Evolutionary conservation across 176 grass and related monocot genomes (phyloP).

Genomic region (Miscanthus lutarioriparius): DNA sequence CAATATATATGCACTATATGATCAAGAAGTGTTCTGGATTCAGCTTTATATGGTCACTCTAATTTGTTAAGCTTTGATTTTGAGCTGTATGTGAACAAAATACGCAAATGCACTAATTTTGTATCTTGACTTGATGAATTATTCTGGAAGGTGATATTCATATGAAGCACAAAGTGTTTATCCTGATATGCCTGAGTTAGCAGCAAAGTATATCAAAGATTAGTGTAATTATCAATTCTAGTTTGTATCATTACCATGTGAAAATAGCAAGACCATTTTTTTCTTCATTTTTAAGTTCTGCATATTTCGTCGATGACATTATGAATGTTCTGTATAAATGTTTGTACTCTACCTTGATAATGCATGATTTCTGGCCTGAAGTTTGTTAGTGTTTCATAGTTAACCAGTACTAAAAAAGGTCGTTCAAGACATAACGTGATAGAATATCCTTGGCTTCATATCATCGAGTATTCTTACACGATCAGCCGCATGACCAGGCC

Average conservation of each 20-base stretch:
- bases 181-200: neutral
- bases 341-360: neutral
- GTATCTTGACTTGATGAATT: neutral
- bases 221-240: neutral
- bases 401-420: neutral
- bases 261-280: neutral
- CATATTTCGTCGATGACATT: neutral
- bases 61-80: constrained; percentile 15
- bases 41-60: neutral
- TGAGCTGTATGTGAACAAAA: neutral
- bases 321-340: neutral
- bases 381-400: neutral
- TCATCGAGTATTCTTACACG: neutral
- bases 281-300: no score
- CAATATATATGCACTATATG: neutral
- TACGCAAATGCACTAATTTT: neutral
- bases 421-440: neutral
- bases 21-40: neutral
- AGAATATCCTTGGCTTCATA: neutral
- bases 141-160: neutral
- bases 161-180: neutral
- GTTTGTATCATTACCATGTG: neutral
- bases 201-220: neutral
- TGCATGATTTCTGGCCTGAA: constrained; percentile 11
- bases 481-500: neutral